Conservation (phyloP, 352 stramenopile species). For the Sclerospora graminicola region DNA sequence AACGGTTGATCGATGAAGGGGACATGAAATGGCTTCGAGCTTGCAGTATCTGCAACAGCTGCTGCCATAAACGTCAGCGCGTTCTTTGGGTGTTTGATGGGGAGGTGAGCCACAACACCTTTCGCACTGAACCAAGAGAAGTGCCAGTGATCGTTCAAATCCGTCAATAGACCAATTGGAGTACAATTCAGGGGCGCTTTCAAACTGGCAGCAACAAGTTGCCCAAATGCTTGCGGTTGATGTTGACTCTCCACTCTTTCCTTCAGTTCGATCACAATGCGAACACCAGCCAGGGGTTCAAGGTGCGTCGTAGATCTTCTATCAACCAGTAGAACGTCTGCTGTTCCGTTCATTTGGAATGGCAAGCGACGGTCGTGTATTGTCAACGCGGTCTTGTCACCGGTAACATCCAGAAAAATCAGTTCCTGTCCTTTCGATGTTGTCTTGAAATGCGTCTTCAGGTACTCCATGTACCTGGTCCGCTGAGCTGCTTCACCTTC, state of each 20-base stretch:
- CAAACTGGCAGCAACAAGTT: slow-evolving; percentile 19
- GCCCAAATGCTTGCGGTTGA: slow-evolving; percentile 17
- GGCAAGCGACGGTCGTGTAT: slow-evolving; percentile 13
- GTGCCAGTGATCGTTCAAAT: slow-evolving; percentile 20
- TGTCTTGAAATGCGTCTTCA: slow-evolving; percentile 19
- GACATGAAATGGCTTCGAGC: neutral
- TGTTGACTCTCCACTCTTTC: neutral
- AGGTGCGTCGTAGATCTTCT: too few relatives aligned
- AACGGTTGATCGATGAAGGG: slow-evolving; percentile 3
- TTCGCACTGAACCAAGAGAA: slow-evolving; percentile 19
- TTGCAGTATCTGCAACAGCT: slow-evolving; percentile 2
- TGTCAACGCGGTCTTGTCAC: slow-evolving; percentile 10
- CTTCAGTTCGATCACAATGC: slow-evolving; percentile 11
- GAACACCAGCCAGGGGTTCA: slow-evolving; percentile 20
- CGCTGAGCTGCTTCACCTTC: slow-evolving; percentile 10
- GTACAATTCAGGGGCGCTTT: slow-evolving; percentile 8
- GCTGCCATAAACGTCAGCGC: slow-evolving; percentile 16
- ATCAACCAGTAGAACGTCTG: slow-evolving; percentile 17
- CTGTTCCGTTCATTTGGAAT: slow-evolving; percentile 23
- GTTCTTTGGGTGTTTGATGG: slow-evolving; percentile 15
- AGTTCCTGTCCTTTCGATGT: too few relatives aligned
- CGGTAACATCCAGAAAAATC: slow-evolving; percentile 14
- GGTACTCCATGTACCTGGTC: slow-evolving; percentile 21
- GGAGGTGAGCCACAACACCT: slow-evolving; percentile 12
- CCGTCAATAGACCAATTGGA: slow-evolving; percentile 18